These are phyloP conservation scores for Annulohypoxylon nitens DNA, from an alignment of 495 filamentous ascomycete species.

Conservation along the genomic window DNA sequence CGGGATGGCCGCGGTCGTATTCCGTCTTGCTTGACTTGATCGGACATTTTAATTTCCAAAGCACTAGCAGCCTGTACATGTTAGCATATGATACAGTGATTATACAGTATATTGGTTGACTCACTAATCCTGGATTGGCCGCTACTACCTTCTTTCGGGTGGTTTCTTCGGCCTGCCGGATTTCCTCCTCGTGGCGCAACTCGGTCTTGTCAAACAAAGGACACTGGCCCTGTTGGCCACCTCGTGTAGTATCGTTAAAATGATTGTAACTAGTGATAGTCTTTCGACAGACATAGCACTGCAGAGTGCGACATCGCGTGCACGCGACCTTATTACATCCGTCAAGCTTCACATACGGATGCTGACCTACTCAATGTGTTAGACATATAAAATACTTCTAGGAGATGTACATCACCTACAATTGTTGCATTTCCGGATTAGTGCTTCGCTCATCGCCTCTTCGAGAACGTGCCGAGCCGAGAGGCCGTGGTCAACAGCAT, in stretches of 20 bases:
- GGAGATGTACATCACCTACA: constrained; percentile 54
- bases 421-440: constrained; percentile 81
- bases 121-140: constrained; percentile 70
- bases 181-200: constrained; percentile 73
- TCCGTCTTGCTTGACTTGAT: constrained; percentile 63
- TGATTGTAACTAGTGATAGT: constrained; percentile 63
- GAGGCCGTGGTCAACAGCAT: constrained; percentile 66
- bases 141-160: constrained; percentile 68
- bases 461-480: constrained; percentile 76
- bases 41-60: constrained; percentile 70
- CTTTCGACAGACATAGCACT: constrained; percentile 82
- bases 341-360: constrained; percentile 76
- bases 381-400: constrained; percentile 35
- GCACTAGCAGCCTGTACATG: constrained; percentile 57
- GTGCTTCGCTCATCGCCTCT: constrained; percentile 84
- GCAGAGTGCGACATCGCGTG: constrained; percentile 68
- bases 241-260: constrained; percentile 62
- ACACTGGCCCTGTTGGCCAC: constrained; percentile 67
- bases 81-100: constrained; percentile 3
- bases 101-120: constrained; percentile 1
- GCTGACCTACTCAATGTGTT: constrained; percentile 59
- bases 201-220: constrained; percentile 74
- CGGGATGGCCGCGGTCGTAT: background rate
- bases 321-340: constrained; percentile 92
- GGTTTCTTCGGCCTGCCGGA: constrained; percentile 72